Conservation (phyloP, 495 filamentous ascomycete genomes). For the Apodospora peruviana region DNA sequence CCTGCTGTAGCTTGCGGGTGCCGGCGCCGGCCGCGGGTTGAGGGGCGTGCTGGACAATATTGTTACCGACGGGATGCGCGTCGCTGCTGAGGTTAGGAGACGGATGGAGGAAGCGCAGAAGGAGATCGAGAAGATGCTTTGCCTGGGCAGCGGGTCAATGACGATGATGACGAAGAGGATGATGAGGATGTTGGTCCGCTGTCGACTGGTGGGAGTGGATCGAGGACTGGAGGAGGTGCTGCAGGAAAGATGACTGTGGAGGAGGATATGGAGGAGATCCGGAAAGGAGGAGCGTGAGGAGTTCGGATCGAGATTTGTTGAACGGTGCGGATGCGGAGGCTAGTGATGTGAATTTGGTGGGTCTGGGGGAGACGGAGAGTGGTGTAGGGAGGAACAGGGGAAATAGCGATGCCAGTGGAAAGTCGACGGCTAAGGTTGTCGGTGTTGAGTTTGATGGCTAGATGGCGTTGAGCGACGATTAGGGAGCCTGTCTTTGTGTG, state of each 20-base stretch:
- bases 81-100: slow-evolving; percentile 83
- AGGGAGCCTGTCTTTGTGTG: no score
- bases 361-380: slow-evolving; percentile 12
- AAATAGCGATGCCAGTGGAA: background rate
- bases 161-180: slow-evolving; percentile 74
- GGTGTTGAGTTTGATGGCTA: slow-evolving; percentile 33
- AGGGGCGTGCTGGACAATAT: slow-evolving; percentile 94
- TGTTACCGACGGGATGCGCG: slow-evolving; percentile 91
- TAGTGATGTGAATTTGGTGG: slow-evolving; percentile 20
- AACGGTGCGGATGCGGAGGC: slow-evolving; percentile 74
- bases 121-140: slow-evolving; percentile 72
- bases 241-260: background rate
- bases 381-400: slow-evolving; percentile 11
- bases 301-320: slow-evolving; percentile 70
- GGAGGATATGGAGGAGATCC: slow-evolving; percentile 20
- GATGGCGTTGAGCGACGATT: no score
- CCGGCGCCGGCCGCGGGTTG: slow-evolving; percentile 69
- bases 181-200: slow-evolving; percentile 32
- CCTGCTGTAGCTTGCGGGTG: slow-evolving; percentile 42
- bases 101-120: slow-evolving; percentile 90
- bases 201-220: slow-evolving; percentile 6
- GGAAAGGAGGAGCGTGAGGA: slow-evolving; percentile 59
- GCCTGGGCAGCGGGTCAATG: slow-evolving; percentile 48
- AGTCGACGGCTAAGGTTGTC: slow-evolving; percentile 25
- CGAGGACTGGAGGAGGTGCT: background rate